Percentiles rank a stretch among this genome's conserved stretches.
Conservation (phyloP, 176 grass and related monocot species). For the Musa troglodytarum region DNA sequence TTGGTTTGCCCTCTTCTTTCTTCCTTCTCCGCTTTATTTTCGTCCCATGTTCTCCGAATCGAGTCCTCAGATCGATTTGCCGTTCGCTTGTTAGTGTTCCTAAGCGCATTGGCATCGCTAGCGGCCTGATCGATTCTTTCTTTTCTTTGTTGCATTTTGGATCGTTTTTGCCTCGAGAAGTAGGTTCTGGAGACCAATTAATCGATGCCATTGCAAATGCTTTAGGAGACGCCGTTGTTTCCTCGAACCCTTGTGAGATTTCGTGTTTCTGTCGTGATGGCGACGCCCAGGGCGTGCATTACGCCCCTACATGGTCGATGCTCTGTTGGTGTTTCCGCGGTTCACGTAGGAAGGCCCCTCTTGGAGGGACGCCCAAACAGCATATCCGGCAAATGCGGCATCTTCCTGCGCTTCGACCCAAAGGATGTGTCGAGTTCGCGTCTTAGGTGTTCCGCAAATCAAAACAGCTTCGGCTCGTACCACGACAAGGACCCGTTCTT, state of each 20-base stretch:
- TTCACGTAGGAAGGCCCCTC: neutral
- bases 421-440: constrained; percentile 1
- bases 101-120: neutral
- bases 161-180: neutral
- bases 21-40: neutral
- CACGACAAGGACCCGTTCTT: constrained; percentile 13
- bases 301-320: constrained; percentile 2
- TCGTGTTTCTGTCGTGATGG: neutral
- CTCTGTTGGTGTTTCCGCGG: neutral
- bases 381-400: neutral
- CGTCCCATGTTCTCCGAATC: neutral
- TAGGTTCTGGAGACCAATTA: neutral
- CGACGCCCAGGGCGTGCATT: neutral
- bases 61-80: neutral
- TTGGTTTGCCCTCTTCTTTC: neutral
- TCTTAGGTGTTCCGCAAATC: constrained; percentile 9
- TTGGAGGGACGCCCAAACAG: neutral
- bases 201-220: neutral
- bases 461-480: constrained; percentile 3
- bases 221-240: neutral
- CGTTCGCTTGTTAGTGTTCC: neutral
- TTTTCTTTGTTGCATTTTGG: neutral
- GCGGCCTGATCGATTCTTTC: neutral
- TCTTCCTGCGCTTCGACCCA: neutral
- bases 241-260: neutral